Base-by-base conservation (phyloP, 768 basidiomycete species). In the Sistotremastrum suecicum region DNA sequence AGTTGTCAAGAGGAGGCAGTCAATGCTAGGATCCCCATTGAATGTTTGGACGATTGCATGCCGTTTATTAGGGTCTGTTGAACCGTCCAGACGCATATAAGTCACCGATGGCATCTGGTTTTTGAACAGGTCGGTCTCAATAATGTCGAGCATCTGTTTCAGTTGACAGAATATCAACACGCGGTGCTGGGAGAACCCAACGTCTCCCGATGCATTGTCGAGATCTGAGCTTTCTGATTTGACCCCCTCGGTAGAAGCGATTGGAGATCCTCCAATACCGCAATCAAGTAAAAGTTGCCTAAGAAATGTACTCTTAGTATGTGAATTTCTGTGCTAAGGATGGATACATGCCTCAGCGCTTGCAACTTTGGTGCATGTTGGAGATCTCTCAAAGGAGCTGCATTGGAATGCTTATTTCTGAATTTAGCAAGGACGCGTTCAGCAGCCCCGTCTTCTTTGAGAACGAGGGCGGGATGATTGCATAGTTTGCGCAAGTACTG, bases 121-220 rank as follows among this genome's bases (percentile, higher is more conserved):
- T 54, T 81, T 83, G 74, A 99, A 97, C 5, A 99, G 68, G 56
- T 95, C 87, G 8, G 71, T 80, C 63, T 98, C 92, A 54, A 99
- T 92, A 59, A 98, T 83, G 60, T 99, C 88, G 42, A 99, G 74
- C 95, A 98, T 99, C 60, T 89, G 86, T 61, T 97, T 95, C 78
- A 97, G 88, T 66, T 99, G 95, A 56, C 94, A 98, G 67, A 99
- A 99, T 55, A 99, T 94, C 51, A 99, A 77, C 45, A 94, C 92
- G n/a, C 95, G 87, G 59, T 99, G 95, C 54, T 94, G 92, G 20
- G 94, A 86, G 58, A 91, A 84, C 31, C 69, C 63, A 29, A 75
- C 58, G 1, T 71, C 75, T 37, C 66, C 68, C 0, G 66, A 46
- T 3, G 63, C 72, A 8, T 74, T 62, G 39, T 76, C 66, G 1